Conservation (phyloP, 228 moss, liverwort and hornwort genomes). For the Sphagnum magellanicum region DNA sequence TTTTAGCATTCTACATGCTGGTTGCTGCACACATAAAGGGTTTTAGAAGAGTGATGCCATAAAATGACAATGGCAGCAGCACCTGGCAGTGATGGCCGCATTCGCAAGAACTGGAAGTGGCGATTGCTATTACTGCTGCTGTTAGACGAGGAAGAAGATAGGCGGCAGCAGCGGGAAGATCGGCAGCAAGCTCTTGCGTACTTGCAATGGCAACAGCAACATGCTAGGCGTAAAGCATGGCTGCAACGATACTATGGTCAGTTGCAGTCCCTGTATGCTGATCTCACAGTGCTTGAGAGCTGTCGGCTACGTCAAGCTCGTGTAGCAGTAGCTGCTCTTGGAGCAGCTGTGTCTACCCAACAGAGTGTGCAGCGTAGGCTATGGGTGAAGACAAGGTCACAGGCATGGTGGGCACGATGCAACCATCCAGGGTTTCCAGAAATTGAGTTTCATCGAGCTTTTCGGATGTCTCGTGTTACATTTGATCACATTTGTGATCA, state of each 20-base stretch:
- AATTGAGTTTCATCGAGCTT: slow-evolving; percentile 82
- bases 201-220: slow-evolving; percentile 61
- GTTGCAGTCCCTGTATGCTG: slow-evolving; percentile 68
- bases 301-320: slow-evolving; percentile 76
- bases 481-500: slow-evolving; percentile 83
- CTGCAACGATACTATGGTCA: slow-evolving; percentile 56
- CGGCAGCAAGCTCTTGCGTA: slow-evolving; percentile 54
- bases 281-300: slow-evolving; percentile 68
- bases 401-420: slow-evolving; percentile 98
- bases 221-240: slow-evolving; percentile 48
- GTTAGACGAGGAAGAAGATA: slow-evolving; percentile 65
- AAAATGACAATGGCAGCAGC: too few species aligned
- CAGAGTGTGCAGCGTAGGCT: slow-evolving; percentile 88
- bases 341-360: slow-evolving; percentile 89
- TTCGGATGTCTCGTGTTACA: slow-evolving; percentile 91
- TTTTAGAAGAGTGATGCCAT: too few species aligned
- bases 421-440: slow-evolving; percentile 94
- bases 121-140: slow-evolving; percentile 45
- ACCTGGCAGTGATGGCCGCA: slow-evolving; percentile 31
- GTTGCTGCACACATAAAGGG: too few species aligned
- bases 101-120: slow-evolving; percentile 48
- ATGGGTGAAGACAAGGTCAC: slow-evolving; percentile 96
- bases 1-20: too few species aligned
- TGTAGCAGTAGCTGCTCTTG: slow-evolving; percentile 76
- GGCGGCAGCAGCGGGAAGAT: slow-evolving; percentile 72